phyloP scores from a whole-genome alignment of 148 eudicot genomes.

The Selenicereus undatus region DNA sequence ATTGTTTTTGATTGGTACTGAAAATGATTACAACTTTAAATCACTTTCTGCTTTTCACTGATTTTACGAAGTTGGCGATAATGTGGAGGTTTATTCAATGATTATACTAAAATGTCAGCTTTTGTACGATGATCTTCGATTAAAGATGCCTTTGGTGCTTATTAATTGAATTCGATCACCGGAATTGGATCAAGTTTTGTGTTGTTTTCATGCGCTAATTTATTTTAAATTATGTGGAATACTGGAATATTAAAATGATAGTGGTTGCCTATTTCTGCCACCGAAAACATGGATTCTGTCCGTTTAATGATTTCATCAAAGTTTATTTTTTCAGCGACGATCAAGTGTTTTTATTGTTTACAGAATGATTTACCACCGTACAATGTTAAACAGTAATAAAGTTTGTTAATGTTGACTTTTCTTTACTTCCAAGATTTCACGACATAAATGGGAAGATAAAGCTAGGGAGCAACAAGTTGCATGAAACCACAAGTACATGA shows the following conservation, averaged over 20 bases:
- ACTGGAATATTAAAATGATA: not conserved
- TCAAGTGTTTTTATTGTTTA: not conserved
- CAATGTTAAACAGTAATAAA: not conserved
- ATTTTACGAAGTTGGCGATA: not conserved
- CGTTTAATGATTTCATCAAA: not conserved
- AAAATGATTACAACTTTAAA: not conserved
- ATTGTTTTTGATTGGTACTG: not conserved
- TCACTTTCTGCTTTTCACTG: not conserved
- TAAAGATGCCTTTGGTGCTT: not conserved
- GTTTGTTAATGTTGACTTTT: not conserved
- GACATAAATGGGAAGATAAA: not conserved
- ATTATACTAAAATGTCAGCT: not conserved
- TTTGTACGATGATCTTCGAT: not conserved
- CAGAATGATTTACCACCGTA: not conserved
- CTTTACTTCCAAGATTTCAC: not conserved
- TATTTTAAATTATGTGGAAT: not conserved
- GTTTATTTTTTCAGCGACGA: not conserved
- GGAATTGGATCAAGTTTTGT: not conserved
- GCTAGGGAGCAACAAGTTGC: not conserved
- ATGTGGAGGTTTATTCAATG: not conserved
- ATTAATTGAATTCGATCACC: not conserved
- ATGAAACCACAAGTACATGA: not conserved
- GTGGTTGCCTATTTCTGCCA: not conserved
- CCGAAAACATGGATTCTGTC: not conserved
- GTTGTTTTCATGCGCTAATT: too few relatives aligned